Evolutionary conservation across 108 stramenopile species (phyloP).

Genomic region (Nitzschia sp.): DNA sequence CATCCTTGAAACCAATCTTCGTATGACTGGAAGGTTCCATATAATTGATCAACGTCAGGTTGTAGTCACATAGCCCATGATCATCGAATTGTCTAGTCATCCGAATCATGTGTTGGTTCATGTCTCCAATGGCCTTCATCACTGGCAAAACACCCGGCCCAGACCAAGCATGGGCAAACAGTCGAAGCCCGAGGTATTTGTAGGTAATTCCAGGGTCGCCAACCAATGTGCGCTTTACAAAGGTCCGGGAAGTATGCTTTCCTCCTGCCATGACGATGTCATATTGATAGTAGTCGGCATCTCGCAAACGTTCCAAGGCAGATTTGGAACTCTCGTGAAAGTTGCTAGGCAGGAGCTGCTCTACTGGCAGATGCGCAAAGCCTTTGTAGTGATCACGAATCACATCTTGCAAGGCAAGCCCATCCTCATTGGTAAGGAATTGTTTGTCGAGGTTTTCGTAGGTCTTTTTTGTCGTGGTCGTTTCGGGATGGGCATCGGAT

Average conservation of each 20-base stretch:
- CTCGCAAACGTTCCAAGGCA: conserved; percentile 49
- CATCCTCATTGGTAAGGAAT: conserved; percentile 49
- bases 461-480: background rate
- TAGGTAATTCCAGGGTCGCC: conserved; percentile 90
- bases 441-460: background rate
- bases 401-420: conserved; percentile 40
- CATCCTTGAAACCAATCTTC: conserved; percentile 57
- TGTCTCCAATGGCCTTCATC: conserved; percentile 41
- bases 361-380: conserved; percentile 42
- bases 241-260: conserved; percentile 67
- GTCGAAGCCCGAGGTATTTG: conserved; percentile 86
- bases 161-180: conserved; percentile 90
- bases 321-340: conserved; percentile 40
- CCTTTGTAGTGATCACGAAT: conserved; percentile 50
- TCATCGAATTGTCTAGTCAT: conserved; percentile 26
- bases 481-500: background rate
- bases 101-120: conserved; percentile 45
- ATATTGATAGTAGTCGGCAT: conserved; percentile 51
- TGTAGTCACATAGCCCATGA: conserved; percentile 37
- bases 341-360: conserved; percentile 17
- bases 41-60: conserved; percentile 82
- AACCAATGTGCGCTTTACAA: conserved; percentile 75
- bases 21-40: conserved; percentile 59
- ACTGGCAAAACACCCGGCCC: conserved; percentile 23
- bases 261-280: conserved; percentile 84